phyloP scores from a whole-genome alignment of 2,329 filamentous ascomycete species.

The Cytospora piceicola region DNA sequence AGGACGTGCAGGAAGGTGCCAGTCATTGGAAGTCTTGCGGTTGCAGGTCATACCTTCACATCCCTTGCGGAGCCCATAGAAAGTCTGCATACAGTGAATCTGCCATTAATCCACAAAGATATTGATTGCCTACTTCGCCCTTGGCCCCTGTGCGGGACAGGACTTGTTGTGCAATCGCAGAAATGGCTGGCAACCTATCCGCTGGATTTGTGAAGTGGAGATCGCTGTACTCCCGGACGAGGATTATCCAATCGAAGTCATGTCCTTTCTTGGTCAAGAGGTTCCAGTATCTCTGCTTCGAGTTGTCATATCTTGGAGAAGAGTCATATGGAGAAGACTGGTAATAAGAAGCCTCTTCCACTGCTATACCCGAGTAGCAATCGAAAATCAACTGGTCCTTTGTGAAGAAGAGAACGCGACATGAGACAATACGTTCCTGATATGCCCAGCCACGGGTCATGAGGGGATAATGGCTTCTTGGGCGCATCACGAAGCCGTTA shows the following conservation, averaged over 20 bases:
- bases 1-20: not conserved
- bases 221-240: constrained; percentile 3
- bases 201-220: constrained; percentile 8
- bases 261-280: not conserved
- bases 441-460: constrained; percentile 11
- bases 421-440: constrained; percentile 17
- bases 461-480: not conserved
- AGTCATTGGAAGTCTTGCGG: not conserved
- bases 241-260: not conserved
- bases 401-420: constrained; percentile 13
- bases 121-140: constrained; percentile 2
- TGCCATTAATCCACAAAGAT: constrained; percentile 3
- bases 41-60: no score
- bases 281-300: not conserved
- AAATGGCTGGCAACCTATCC: constrained; percentile 10
- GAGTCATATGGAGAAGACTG: no score
- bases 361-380: constrained; percentile 2
- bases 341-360: not conserved
- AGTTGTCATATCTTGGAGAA: no score
- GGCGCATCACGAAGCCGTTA: not conserved
- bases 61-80: not conserved
- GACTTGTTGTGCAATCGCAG: constrained; percentile 8
- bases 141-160: not conserved
- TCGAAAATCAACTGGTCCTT: constrained; percentile 17
- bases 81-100: not conserved